A percentile compares a stretch with the other conserved stretches of the same genome.
Evolutionary conservation across 768 basidiomycete genomes (phyloP).

Genomic region (Mycena galericulata): DNA sequence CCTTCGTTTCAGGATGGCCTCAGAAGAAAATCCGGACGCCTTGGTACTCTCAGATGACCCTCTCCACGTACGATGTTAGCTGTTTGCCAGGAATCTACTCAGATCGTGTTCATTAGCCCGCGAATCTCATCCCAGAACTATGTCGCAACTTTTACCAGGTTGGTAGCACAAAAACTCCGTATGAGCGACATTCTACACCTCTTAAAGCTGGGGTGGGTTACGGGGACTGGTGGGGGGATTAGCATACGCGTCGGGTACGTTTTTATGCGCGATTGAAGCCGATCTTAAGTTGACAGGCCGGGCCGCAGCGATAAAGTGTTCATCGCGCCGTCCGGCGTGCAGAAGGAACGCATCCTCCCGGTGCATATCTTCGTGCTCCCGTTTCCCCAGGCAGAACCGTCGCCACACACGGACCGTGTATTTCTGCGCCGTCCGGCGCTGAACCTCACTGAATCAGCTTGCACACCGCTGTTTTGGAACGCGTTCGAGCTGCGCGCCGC

Average conservation of each 20-base stretch:
- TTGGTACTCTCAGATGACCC: slow-evolving; percentile 73
- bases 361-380: slow-evolving; percentile 91
- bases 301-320: slow-evolving; percentile 75
- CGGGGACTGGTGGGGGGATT: slow-evolving; percentile 88
- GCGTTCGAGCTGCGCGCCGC: slow-evolving; percentile 85
- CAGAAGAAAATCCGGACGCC: slow-evolving; percentile 50
- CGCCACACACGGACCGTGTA: slow-evolving; percentile 75
- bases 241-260: slow-evolving; percentile 76
- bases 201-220: slow-evolving; percentile 86
- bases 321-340: slow-evolving; percentile 90
- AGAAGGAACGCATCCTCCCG: slow-evolving; percentile 89
- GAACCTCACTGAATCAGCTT: slow-evolving; percentile 86
- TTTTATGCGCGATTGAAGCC: slow-evolving; percentile 6
- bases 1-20: too few species aligned
- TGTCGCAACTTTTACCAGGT: slow-evolving; percentile 84
- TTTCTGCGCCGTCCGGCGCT: slow-evolving; percentile 81
- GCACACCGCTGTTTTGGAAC: slow-evolving; percentile 94
- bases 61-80: slow-evolving; percentile 65
- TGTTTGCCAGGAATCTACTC: slow-evolving; percentile 10
- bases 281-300: neutral
- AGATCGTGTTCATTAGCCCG: slow-evolving; percentile 65
- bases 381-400: slow-evolving; percentile 71
- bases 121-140: slow-evolving; percentile 90
- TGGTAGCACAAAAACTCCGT: slow-evolving; percentile 24
- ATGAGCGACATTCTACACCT: slow-evolving; percentile 20